A percentile compares a stretch with the other conserved stretches of the same genome.
These are phyloP conservation scores for Alectoria sarmentosa DNA, from an alignment of 495 filamentous ascomycete species.

Conservation along the genomic window DNA sequence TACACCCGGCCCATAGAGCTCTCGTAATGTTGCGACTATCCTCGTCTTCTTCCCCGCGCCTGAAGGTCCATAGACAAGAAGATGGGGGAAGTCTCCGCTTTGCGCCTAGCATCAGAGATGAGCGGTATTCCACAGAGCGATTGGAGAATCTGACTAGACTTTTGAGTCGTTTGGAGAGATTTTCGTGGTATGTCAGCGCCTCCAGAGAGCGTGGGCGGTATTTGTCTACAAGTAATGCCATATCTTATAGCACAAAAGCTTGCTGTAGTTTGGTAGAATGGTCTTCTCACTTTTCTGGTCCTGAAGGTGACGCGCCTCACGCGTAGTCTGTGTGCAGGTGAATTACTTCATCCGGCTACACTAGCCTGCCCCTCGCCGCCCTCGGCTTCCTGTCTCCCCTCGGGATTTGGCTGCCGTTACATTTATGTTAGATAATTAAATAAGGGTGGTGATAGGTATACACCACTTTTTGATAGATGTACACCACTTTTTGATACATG, in stretches of 20 bases:
- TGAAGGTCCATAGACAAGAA: constrained; percentile 92
- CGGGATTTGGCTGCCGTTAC: constrained; percentile 9
- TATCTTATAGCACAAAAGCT: constrained; percentile 22
- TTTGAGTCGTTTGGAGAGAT: constrained; percentile 78
- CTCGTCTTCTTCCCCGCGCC: constrained; percentile 97
- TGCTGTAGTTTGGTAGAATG: background rate
- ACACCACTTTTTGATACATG: too few relatives aligned
- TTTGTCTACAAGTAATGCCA: constrained; percentile 89
- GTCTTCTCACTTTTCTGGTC: background rate
- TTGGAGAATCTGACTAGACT: constrained; percentile 60
- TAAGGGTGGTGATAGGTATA: too few relatives aligned
- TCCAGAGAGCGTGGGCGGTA: constrained; percentile 87
- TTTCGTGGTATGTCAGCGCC: constrained; percentile 76
- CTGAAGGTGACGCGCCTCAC: background rate
- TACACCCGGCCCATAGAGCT: constrained; percentile 84
- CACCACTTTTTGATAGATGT: too few relatives aligned
- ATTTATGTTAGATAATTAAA: too few relatives aligned
- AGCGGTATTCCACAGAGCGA: constrained; percentile 16
- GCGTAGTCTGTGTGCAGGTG: constrained; percentile 6
- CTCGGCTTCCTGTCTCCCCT: constrained; percentile 17
- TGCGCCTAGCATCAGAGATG: constrained; percentile 58
- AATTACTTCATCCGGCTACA: constrained; percentile 9
- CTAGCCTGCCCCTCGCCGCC: constrained; percentile 11
- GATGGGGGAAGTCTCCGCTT: constrained; percentile 93
- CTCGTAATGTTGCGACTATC: constrained; percentile 86